phyloP scores from a whole-genome alignment of 2,329 filamentous ascomycete genomes.

The Alternaria gansuensis region DNA sequence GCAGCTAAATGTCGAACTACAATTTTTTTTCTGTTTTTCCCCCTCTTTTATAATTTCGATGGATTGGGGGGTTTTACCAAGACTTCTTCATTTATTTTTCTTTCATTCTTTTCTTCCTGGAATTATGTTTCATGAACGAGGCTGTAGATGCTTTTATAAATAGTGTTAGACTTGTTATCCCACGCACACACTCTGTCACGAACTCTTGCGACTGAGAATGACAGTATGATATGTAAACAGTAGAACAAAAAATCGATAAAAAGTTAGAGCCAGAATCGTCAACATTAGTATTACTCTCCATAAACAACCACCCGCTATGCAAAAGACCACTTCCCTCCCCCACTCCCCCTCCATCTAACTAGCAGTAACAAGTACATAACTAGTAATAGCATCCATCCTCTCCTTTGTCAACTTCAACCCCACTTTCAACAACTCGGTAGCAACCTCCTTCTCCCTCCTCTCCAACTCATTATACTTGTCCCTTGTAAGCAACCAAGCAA shows the following conservation, averaged over 20 bases:
- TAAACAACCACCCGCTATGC: conserved; percentile 5
- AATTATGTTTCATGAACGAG: no score
- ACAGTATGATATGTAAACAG: no score
- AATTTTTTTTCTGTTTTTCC: conserved; percentile 6
- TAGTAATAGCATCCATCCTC: conserved; percentile 78
- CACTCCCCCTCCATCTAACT: conserved; percentile 22
- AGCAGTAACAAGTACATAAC: conserved; percentile 51
- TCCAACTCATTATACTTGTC: conserved; percentile 78
- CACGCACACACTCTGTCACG: no score
- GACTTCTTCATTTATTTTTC: no score
- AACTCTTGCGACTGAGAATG: no score
- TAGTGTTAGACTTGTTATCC: no score
- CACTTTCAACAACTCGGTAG: conserved; percentile 82
- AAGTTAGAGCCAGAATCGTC: neutral
- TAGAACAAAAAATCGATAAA: no score
- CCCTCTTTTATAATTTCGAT: neutral
- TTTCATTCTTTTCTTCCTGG: no score
- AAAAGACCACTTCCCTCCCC: neutral
- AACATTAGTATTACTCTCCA: neutral
- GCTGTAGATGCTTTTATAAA: no score
- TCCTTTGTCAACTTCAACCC: conserved; percentile 95
- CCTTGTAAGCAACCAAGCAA: conserved; percentile 81
- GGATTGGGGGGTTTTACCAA: no score
- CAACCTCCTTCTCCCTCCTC: conserved; percentile 76
- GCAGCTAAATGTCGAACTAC: no score